Percentiles rank a stretch among this genome's conserved stretches.
phyloP scores from a whole-genome alignment of 257 asterid species.

The Mentha longifolia region DNA sequence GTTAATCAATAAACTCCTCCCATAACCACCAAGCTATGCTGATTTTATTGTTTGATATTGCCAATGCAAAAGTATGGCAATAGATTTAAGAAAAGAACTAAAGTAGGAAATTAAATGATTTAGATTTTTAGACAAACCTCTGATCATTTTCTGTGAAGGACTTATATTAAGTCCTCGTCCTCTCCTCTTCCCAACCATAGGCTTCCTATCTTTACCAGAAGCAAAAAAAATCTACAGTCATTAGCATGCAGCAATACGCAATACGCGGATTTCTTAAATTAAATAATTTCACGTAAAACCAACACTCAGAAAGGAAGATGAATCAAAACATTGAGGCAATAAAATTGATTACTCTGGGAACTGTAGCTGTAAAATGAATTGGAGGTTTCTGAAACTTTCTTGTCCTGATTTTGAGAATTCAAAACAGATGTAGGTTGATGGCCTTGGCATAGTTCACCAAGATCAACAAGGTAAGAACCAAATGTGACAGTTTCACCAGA shows the following conservation, averaged over 20 bases:
- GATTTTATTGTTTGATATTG: conserved; percentile 13
- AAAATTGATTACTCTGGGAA: conserved; percentile 39
- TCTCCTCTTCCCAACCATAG: conserved; percentile 48
- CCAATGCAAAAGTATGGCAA: background rate
- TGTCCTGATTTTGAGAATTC: conserved; percentile 39
- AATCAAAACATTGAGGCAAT: conserved; percentile 31
- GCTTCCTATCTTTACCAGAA: conserved; percentile 51
- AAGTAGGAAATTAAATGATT: conserved; percentile 17
- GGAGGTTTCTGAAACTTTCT: conserved; percentile 38
- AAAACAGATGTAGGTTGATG: conserved; percentile 41
- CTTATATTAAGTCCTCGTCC: conserved; percentile 52
- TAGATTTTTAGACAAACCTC: conserved; percentile 57
- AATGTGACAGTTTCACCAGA: conserved; percentile 70
- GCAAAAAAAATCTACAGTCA: conserved; percentile 28
- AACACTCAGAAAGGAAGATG: conserved; percentile 15
- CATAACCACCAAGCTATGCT: conserved; percentile 24
- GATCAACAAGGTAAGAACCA: conserved; percentile 72
- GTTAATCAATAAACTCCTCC: conserved; percentile 12
- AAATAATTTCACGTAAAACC: conserved; percentile 11
- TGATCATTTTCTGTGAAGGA: conserved; percentile 79
- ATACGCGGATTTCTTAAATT: conserved; percentile 18
- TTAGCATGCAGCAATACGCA: conserved; percentile 31
- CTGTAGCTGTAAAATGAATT: conserved; percentile 39
- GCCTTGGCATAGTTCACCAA: conserved; percentile 68
- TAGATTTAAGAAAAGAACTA: background rate